These are phyloP conservation scores for Tolypocladium ophioglossoides DNA, from an alignment of 2,329 filamentous ascomycete species.

Conservation along the genomic window DNA sequence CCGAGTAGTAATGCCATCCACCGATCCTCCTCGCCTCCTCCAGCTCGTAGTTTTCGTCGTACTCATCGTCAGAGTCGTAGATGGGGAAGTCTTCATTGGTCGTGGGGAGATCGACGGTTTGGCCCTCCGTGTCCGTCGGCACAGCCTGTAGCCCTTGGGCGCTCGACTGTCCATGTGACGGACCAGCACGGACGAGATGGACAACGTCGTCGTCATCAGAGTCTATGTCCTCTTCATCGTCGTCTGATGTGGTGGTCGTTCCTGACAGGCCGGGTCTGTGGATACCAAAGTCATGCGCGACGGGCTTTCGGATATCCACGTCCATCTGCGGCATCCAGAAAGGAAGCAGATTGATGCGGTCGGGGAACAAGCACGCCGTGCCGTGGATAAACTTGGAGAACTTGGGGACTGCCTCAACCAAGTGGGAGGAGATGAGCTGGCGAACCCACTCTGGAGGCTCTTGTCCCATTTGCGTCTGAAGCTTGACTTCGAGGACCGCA, in stretches of 20 bases:
- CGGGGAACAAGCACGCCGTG: slow-evolving; percentile 75
- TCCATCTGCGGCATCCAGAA: slow-evolving; percentile 99
- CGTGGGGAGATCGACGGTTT: slow-evolving; percentile 53
- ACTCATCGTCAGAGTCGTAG: slow-evolving; percentile 80
- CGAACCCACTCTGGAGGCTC: slow-evolving; percentile 95
- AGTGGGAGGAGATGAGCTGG: slow-evolving; percentile 81
- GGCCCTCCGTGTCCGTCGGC: slow-evolving; percentile 65
- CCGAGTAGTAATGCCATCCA: slow-evolving; percentile 62
- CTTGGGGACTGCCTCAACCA: slow-evolving; percentile 97
- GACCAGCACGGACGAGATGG: slow-evolving; percentile 2
- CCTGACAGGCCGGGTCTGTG: slow-evolving; percentile 65
- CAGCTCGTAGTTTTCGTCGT: slow-evolving; percentile 61
- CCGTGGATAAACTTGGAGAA: slow-evolving; percentile 99
- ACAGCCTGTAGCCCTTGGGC: slow-evolving; percentile 33
- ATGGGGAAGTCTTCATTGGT: slow-evolving; percentile 66
- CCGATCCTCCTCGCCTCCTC: slow-evolving; percentile 70
- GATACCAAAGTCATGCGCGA: slow-evolving; percentile 83
- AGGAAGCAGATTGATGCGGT: slow-evolving; percentile 78
- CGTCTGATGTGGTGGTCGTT: slow-evolving; percentile 67
- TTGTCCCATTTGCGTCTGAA: slow-evolving; percentile 91
- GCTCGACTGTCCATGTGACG: slow-evolving; percentile 24
- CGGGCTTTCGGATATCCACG: slow-evolving; percentile 89
- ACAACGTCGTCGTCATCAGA: slow-evolving; percentile 50
- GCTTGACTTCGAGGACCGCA: slow-evolving; percentile 90
- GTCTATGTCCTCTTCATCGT: slow-evolving; percentile 62